Base-by-base conservation (phyloP, 169 alveolate genomes). In the Eimeria falciformis region DNA sequence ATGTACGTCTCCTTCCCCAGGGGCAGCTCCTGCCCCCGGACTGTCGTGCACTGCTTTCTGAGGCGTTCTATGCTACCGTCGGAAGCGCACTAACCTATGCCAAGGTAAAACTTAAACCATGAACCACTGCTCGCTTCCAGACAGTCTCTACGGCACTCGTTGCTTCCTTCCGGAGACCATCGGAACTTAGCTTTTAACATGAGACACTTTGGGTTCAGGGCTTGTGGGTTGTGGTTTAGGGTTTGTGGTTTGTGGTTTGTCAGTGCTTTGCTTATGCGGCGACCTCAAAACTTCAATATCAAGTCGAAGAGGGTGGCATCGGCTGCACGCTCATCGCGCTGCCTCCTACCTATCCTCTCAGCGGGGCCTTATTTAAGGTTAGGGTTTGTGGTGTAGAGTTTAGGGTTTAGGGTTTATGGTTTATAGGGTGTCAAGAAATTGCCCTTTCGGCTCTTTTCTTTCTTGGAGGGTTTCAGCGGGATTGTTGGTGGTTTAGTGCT, bases 1-100 rank as follows among this genome's bases (percentile, higher is more conserved):
- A 87, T 23, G 92, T 87, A n/a, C 56, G 92, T 47, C 87, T 87
- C 65, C 78, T 87, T 17, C 92, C 92, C 18, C 87, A 78, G 0
- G 92, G 92, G 23, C 87, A 87, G 71, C 58, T 56, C 66, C 92
- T 87, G 43, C 73, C 77, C 29, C 71, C 78, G 1, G 55, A 47
- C 33, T 78, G 55, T 33, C 43, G 79, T 27, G 87, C 33, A 18
- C 40, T 87, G n/a, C 79, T 87, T 3, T 18, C 75, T 9, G 92
- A 87, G 55, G 92, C 92, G n/a, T 87, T 87, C 45, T 87, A 68
- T 58, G 92, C 79, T 2, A 75, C 85, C 23, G 85, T 75, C 29
- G 85, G 85, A 14, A 75, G 85, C 21, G 85, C 85, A 1, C 62
- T 75, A 0, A 75, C 85, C 18, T 75, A 75, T n/a, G 85, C 85